These are phyloP conservation scores for Podospora pseudopauciseta DNA, from an alignment of 495 filamentous ascomycete genomes.

Conservation along the genomic window DNA sequence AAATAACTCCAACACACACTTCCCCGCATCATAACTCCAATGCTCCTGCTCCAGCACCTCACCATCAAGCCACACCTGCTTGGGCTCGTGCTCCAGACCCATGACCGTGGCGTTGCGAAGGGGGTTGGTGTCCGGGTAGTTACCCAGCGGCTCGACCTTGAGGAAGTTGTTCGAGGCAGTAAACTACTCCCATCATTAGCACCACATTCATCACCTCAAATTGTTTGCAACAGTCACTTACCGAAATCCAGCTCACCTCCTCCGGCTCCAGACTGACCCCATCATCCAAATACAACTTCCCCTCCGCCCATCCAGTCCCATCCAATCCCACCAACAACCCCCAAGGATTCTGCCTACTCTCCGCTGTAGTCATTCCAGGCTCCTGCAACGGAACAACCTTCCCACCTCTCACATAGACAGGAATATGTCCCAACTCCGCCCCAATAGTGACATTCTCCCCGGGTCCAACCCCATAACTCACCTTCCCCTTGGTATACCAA, in stretches of 20 bases:
- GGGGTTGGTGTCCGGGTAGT: constrained; percentile 57
- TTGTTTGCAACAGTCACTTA: constrained; percentile 28
- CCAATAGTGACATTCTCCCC: constrained; percentile 69
- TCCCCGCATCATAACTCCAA: constrained; percentile 48
- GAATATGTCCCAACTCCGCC: constrained; percentile 76
- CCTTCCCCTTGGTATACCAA: constrained; percentile 62
- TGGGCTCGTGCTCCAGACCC: constrained; percentile 49
- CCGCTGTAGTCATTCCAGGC: constrained; percentile 64
- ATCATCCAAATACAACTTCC: constrained; percentile 77
- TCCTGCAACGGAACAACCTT: constrained; percentile 67
- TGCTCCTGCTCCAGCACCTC: constrained; percentile 33
- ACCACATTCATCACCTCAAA: background rate
- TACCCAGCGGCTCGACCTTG: constrained; percentile 46
- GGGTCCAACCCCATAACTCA: constrained; percentile 46
- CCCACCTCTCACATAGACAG: constrained; percentile 70
- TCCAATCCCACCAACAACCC: constrained; percentile 62
- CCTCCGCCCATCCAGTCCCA: constrained; percentile 54
- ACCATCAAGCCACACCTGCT: constrained; percentile 52
- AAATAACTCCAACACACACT: constrained; percentile 12
- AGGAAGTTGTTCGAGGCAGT: constrained; percentile 45
- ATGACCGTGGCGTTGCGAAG: constrained; percentile 65
- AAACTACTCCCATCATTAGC: constrained; percentile 42
- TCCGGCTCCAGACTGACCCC: constrained; percentile 65
- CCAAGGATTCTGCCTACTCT: constrained; percentile 65
- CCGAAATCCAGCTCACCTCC: constrained; percentile 54